Evolutionary conservation across 352 stramenopile species (phyloP), one percentile per base, ranked within the genome.

Genomic region (Pythium insidiosum): DNA sequence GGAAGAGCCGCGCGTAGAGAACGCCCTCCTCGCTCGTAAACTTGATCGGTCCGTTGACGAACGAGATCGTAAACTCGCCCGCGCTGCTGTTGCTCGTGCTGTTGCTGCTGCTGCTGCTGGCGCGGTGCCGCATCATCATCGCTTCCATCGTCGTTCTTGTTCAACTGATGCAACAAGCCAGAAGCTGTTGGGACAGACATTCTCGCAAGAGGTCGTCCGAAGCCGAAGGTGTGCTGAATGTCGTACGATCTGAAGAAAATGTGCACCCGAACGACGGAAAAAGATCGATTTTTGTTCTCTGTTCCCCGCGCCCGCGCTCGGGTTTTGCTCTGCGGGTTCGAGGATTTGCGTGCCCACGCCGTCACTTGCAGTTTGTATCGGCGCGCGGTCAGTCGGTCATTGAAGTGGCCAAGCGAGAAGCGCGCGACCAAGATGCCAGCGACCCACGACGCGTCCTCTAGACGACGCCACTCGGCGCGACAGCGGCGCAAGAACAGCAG

Each of bases 31-130:
- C 77, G 43, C 65, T 84, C 13, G 68, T 60, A 49, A 93, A 93
- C 58, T 82, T 88, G 57, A 93, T 93, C n/a, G 75, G 73, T 19
- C 80, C 80, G 43, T 85, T 87, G 30, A 79, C 64, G 53, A 90
- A 93, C 34, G 64, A 54, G 62, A 93, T 85, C 18, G 63, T 66
- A 55, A 93, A 93, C 50, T 90, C 80, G 30, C 66, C 68, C n/a
- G n/a, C n/a, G n/a, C n/a, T n/a, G 30, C 43, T 22, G 28, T n/a
- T 25, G 19, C 11, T 22, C 11, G 15, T 51, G 39, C 46, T 40
- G 26, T 9, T 6, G 20, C 34, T 28, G 18, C 24, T 10, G 30
- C 38, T 22, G 4, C 18, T 25, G 16, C 38, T 39, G 38, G 37
- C 43, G 15, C 42, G 24, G 0, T 71, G 58, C 19, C 53, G 48